Evolutionary conservation across 495 filamentous ascomycete species (phyloP), one percentile per base, ranked within the genome.

Genomic region (Lichina pygmaea): DNA sequence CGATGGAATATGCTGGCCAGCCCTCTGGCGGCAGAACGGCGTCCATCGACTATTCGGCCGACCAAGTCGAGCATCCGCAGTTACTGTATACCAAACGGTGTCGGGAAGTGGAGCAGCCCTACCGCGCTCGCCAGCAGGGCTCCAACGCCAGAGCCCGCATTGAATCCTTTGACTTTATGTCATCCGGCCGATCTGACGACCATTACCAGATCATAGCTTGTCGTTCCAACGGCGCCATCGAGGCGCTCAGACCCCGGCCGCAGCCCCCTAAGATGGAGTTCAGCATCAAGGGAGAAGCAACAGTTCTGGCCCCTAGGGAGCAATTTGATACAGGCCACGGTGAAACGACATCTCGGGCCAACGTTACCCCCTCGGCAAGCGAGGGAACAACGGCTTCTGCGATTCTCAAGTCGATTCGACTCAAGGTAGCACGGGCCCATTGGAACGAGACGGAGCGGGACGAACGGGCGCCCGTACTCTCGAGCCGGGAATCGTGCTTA

Each of bases 141-240:
- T 61, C 59, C 57, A 46, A 66, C 53, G 61, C 74, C 59, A 62
- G 68, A 8, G 67, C 77, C 39, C 68, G 76, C 12, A 71, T 93
- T 33, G 77, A 89, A 0, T 79, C 78, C 2, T 93, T 92, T 56
- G 86, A 94, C 53, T 92, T 83, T 65, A 64, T 91, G 45, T 80
- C 60, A 53, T 54, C 70, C 65, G 60, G 74, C 15, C 69, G 60
- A 41, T 66, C 66, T 2, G 60, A 68, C 8, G 59, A 75, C 39
- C 75, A 74, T 43, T 72, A 78, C 16, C 71, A 72, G 42, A 66
- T 73, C 34, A 61, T 92, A 49, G 73, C 76, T 6, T 60, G 86
- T 12, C 67, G 76, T 41, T 75, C 73, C 6, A 73, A 72, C 54
- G 74, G 78, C n/a, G 57, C 63, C 3, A 66, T 85, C 41, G 73